Evolutionary conservation across 2,329 filamentous ascomycete species (phyloP).

Genomic region (Colletotrichum sp.): DNA sequence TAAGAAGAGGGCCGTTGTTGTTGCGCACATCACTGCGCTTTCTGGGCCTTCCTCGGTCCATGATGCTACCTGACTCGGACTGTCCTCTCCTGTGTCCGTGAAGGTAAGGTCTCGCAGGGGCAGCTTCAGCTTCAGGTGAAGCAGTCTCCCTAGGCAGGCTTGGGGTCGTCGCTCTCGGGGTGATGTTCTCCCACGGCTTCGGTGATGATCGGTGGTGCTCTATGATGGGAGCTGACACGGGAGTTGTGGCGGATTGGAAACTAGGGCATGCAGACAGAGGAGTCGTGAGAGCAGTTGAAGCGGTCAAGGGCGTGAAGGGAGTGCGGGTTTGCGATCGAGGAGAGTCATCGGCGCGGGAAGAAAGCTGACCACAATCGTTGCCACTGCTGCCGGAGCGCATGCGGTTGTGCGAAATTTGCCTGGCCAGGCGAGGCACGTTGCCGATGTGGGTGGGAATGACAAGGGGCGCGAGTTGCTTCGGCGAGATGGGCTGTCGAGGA

Average conservation of each 20-base stretch:
- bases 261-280: conserved; percentile 47
- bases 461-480: conserved; percentile 60
- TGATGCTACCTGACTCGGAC: conserved; percentile 63
- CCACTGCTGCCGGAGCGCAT: conserved; percentile 50
- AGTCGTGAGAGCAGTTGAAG: conserved; percentile 43
- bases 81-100: conserved; percentile 55
- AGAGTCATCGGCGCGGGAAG: conserved; percentile 50
- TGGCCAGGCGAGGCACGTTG: conserved; percentile 22
- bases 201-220: conserved; percentile 48
- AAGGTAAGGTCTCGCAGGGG: conserved; percentile 25
- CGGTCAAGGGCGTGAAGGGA: conserved; percentile 50
- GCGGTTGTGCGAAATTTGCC: conserved; percentile 48
- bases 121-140: conserved; percentile 35
- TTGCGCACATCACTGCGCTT: conserved; percentile 53
- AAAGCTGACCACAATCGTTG: conserved; percentile 43
- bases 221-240: conserved; percentile 51
- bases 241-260: conserved; percentile 30
- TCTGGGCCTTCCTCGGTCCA: conserved; percentile 66
- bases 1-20: conserved; percentile 40
- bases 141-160: conserved; percentile 32
- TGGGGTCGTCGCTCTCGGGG: conserved; percentile 28
- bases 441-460: conserved; percentile 49
- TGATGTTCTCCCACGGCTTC: conserved; percentile 45
- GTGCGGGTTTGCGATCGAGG: conserved; percentile 43
- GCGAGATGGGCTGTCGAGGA: conserved; percentile 45